Evolutionary conservation across 2,329 filamentous ascomycete species (phyloP).

Genomic region (Chrysosporium queenslandicum): DNA sequence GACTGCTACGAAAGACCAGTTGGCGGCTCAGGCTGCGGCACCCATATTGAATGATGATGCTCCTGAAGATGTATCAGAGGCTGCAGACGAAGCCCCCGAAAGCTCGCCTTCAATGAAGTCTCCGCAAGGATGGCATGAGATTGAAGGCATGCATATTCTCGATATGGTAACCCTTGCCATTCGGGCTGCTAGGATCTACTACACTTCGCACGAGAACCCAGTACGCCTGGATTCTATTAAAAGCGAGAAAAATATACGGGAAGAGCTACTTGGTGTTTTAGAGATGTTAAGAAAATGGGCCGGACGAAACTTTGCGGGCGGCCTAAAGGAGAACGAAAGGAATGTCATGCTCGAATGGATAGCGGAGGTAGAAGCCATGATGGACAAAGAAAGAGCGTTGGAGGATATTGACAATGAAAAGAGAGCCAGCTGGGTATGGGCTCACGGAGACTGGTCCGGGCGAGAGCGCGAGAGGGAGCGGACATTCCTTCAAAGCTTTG

Average conservation of each 20-base stretch:
- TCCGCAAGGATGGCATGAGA: conserved; percentile 64
- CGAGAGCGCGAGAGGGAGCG: conserved; percentile 68
- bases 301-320: conserved; percentile 71
- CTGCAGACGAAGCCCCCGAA: conserved; percentile 26
- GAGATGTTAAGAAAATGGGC: conserved; percentile 90
- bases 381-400: conserved; percentile 65
- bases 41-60: conserved; percentile 21
- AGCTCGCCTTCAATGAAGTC: conserved; percentile 18
- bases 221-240: conserved; percentile 78
- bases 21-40: conserved; percentile 24
- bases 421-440: conserved; percentile 69
- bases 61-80: conserved; percentile 28
- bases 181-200: conserved; percentile 88
- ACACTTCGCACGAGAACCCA: conserved; percentile 81
- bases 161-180: conserved; percentile 94
- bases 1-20: conserved; percentile 35
- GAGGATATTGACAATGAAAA: conserved; percentile 65
- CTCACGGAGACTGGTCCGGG: conserved; percentile 64
- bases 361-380: conserved; percentile 61
- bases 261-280: conserved; percentile 74
- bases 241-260: conserved; percentile 72
- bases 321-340: conserved; percentile 68
- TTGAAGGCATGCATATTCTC: conserved; percentile 83
- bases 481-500: conserved; percentile 70
- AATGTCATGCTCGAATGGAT: conserved; percentile 72